These are phyloP conservation scores for Hsuehochloa calcarea DNA, from an alignment of 176 grass and related monocot species.

Conservation along the genomic window DNA sequence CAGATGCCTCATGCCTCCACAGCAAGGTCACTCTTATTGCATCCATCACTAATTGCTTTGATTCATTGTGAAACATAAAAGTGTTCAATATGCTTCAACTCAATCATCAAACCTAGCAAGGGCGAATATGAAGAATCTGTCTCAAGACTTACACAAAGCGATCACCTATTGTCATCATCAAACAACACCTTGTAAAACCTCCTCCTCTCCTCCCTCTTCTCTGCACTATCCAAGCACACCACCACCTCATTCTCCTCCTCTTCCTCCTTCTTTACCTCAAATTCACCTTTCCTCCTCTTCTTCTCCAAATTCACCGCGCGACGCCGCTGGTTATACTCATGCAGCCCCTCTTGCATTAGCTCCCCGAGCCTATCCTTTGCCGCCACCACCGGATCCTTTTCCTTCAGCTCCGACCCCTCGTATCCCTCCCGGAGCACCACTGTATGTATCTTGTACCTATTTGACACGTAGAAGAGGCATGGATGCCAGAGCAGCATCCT, in stretches of 20 bases:
- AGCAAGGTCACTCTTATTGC: not conserved
- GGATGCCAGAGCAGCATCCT: conserved; percentile 62
- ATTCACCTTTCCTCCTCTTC: conserved; percentile 67
- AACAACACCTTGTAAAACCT: conserved; percentile 81
- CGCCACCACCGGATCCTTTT: conserved; percentile 72
- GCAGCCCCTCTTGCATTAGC: conserved; percentile 91
- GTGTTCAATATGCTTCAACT: not conserved
- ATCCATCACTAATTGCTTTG: not conserved
- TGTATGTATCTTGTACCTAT: conserved; percentile 81
- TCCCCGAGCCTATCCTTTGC: conserved; percentile 75
- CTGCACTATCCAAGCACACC: conserved; percentile 31
- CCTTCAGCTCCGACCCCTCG: conserved; percentile 58
- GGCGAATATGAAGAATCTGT: not conserved
- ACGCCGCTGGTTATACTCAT: conserved; percentile 67
- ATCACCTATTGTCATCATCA: conserved; percentile 42
- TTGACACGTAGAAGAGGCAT: conserved; percentile 85
- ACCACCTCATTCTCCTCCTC: conserved; percentile 37
- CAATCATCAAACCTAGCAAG: not conserved
- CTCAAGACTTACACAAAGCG: not conserved
- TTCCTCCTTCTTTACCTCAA: conserved; percentile 55
- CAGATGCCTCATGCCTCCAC: not conserved
- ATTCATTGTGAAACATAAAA: not conserved
- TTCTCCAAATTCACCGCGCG: conserved; percentile 67
- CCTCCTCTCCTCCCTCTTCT: conserved; percentile 75
- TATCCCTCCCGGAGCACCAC: conserved; percentile 75